Conservation (phyloP, 768 basidiomycete genomes). For the Pulveroboletus sp. region DNA sequence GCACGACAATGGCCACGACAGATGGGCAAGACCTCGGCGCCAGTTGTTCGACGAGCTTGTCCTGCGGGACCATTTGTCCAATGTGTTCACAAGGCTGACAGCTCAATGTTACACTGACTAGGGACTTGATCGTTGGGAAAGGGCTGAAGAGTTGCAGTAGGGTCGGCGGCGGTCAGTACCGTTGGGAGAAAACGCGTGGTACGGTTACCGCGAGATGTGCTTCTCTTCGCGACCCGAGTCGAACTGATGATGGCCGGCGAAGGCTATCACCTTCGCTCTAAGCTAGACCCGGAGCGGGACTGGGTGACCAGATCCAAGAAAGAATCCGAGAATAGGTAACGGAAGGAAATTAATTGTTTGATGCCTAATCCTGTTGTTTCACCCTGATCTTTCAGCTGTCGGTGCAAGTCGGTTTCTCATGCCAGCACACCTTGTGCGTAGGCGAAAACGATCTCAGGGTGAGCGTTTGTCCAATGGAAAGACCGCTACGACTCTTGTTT, state of each 20-base stretch:
- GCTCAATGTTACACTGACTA: not conserved
- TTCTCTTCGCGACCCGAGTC: slow-evolving; percentile 14
- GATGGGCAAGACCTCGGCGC: too few species aligned
- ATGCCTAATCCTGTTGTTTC: slow-evolving; percentile 13
- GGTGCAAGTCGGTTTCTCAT: slow-evolving; percentile 14
- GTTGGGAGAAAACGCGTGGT: not conserved
- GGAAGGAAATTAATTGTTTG: slow-evolving; percentile 1
- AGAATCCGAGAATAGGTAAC: slow-evolving; percentile 10
- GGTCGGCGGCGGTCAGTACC: too few species aligned
- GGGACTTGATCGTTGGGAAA: too few species aligned
- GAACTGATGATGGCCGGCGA: slow-evolving; percentile 19
- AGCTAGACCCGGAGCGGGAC: slow-evolving; percentile 9
- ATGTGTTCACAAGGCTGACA: not conserved
- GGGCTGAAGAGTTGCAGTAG: too few species aligned
- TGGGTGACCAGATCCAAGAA: slow-evolving; percentile 11
- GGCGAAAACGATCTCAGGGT: not conserved
- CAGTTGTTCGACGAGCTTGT: not conserved
- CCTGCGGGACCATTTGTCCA: not conserved
- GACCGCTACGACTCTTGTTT: slow-evolving; percentile 16
- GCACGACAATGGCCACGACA: too few species aligned
- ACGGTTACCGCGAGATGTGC: not conserved
- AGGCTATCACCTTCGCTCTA: slow-evolving; percentile 24
- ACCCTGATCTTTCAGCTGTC: slow-evolving; percentile 13
- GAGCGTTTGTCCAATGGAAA: slow-evolving; percentile 4
- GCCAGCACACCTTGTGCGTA: slow-evolving; percentile 7